phyloP scores from a whole-genome alignment of 2,329 filamentous ascomycete species.

The Metarhizium brunneum region DNA sequence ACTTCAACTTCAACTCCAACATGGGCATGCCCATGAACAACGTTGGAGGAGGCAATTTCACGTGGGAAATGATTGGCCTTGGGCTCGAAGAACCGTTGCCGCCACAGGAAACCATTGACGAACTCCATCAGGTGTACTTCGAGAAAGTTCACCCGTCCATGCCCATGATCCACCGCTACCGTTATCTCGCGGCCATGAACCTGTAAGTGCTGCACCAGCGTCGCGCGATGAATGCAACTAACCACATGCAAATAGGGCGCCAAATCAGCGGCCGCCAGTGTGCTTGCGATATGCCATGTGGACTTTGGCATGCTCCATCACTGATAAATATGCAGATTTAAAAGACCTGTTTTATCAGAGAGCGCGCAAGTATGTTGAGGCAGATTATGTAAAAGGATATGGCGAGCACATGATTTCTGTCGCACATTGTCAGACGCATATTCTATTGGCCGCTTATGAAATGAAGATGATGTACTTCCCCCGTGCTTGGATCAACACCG shows the following conservation, averaged over 20 bases:
- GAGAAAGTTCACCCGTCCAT: slow-evolving; percentile 78
- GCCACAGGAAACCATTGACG: slow-evolving; percentile 60
- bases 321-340: slow-evolving; percentile 69
- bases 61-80: slow-evolving; percentile 67
- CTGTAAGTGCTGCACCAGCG: slow-evolving; percentile 33
- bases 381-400: slow-evolving; percentile 84
- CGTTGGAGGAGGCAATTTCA: slow-evolving; percentile 47
- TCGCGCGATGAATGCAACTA: background rate
- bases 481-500: slow-evolving; percentile 87
- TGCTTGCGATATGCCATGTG: slow-evolving; percentile 91
- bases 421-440: slow-evolving; percentile 78
- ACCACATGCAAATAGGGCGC: slow-evolving; percentile 41
- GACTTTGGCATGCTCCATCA: slow-evolving; percentile 80
- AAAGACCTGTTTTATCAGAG: slow-evolving; percentile 86
- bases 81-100: slow-evolving; percentile 51
- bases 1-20: slow-evolving; percentile 46
- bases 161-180: slow-evolving; percentile 82
- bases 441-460: slow-evolving; percentile 73
- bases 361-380: slow-evolving; percentile 80
- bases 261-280: slow-evolving; percentile 75
- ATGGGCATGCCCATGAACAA: slow-evolving; percentile 41
- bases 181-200: slow-evolving; percentile 83
- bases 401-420: slow-evolving; percentile 83
- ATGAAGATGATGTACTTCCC: slow-evolving; percentile 99
- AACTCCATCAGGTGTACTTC: slow-evolving; percentile 85